Conservation (phyloP, 129 eudicot species). For the Escallonia herrerae region DNA sequence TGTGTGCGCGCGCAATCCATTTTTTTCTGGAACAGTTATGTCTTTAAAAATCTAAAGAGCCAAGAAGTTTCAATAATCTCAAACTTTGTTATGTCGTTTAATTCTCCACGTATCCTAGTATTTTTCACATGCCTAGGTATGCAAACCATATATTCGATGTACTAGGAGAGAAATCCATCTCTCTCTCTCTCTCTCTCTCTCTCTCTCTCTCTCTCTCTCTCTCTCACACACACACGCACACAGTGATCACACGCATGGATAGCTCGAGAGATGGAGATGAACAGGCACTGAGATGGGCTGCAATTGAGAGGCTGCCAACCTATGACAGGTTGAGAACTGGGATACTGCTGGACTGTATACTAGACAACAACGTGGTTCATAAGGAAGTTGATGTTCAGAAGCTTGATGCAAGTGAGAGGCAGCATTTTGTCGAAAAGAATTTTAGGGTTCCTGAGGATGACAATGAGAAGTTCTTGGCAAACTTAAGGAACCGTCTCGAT, state of each 20-base stretch:
- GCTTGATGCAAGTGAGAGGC: conserved; percentile 46
- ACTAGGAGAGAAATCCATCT: background rate
- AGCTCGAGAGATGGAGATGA: conserved; percentile 23
- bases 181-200: background rate
- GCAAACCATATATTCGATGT: too few species aligned
- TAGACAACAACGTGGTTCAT: background rate
- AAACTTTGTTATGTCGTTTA: too few species aligned
- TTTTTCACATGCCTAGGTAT: background rate
- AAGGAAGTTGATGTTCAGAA: conserved; percentile 34
- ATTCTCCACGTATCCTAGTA: background rate
- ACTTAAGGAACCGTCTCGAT: conserved; percentile 61
- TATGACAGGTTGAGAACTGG: conserved; percentile 34
- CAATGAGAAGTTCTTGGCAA: conserved; percentile 59
- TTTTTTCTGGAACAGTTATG: too few species aligned
- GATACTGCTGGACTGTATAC: background rate
- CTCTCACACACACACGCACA: conserved; percentile 1
- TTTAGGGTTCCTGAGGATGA: conserved; percentile 81
- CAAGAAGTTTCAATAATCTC: background rate
- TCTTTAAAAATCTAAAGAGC: too few species aligned
- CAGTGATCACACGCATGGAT: conserved; percentile 11
- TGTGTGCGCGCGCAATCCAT: conserved; percentile 7
- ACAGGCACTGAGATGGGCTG: conserved; percentile 52
- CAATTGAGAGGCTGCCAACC: conserved; percentile 53
- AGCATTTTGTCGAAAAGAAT: conserved; percentile 44
- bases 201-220: background rate